phyloP scores from a whole-genome alignment of 2,329 filamentous ascomycete species.

The Epichloe typhina region DNA sequence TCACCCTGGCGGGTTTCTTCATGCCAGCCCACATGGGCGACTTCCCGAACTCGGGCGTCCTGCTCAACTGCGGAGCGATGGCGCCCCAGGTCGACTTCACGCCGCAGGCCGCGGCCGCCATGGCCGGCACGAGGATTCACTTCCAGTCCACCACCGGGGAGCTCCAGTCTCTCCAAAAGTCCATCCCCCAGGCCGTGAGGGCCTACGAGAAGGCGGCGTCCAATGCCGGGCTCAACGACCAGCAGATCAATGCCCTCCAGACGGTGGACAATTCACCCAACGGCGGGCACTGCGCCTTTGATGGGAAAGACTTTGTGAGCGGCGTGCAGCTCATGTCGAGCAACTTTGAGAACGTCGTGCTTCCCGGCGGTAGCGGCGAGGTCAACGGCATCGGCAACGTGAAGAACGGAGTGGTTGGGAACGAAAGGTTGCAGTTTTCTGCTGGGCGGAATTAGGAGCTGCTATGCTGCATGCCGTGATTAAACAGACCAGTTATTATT shows the following conservation, averaged over 20 bases:
- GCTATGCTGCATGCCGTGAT: too few species aligned
- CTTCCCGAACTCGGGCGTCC: conserved; percentile 35
- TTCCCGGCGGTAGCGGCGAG: conserved; percentile 32
- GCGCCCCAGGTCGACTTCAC: conserved; percentile 38
- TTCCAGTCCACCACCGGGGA: conserved; percentile 43
- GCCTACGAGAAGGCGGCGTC: conserved; percentile 37
- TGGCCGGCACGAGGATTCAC: conserved; percentile 36
- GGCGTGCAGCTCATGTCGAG: conserved; percentile 44
- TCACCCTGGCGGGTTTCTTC: conserved; percentile 43
- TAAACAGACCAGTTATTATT: too few species aligned
- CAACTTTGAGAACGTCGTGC: conserved; percentile 39
- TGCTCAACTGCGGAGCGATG: conserved; percentile 43
- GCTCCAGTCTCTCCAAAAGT: conserved; percentile 31
- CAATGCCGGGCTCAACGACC: conserved; percentile 27
- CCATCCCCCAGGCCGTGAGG: conserved; percentile 35
- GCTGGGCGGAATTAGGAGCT: not conserved
- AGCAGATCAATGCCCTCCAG: conserved; percentile 36
- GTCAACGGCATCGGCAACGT: conserved; percentile 37
- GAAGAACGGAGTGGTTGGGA: conserved; percentile 21
- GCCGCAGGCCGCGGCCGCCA: conserved; percentile 24
- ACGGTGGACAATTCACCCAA: conserved; percentile 43
- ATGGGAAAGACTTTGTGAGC: conserved; percentile 37
- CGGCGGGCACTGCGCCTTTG: conserved; percentile 46
- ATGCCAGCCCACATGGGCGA: conserved; percentile 41
- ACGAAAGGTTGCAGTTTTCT: conserved; percentile 4